Base-by-base conservation (phyloP, 2,329 filamentous ascomycete species). In the Alternaria brassicicola region DNA sequence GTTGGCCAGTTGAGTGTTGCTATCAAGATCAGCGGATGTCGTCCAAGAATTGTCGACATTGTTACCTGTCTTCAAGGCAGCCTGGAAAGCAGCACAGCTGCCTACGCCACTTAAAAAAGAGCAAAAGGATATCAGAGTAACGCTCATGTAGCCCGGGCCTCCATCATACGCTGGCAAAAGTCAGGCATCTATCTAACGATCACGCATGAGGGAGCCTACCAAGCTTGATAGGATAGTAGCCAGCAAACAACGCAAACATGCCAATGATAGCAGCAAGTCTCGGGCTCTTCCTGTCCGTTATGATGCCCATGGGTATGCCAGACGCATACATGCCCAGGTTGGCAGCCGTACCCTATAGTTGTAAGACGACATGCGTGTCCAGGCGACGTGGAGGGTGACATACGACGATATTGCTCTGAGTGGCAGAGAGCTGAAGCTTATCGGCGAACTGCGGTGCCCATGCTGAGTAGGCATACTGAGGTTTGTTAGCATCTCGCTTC, bases 361-460 rank as follows among this genome's bases (percentile, higher is more conserved):
- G 64, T 74, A 70, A 81, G 70, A 77, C 61, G 31, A 61, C 23
- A 17, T 45, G 31, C 8, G 31, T 35, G 7, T 23, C 21, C 41
- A n/a, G 30, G 10, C 35, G 4, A 23, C 23, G 8, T 15, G 43
- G 8, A 47, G 42, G 59, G 10, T 30, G 38, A 72, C 85, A 75
- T 82, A 89, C 93, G 73, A 99, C 93, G 65, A 98, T 79, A 78
- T 99, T 98, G 78, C 88, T 93, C 77, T 97, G 85, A 3, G 94
- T 98, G n/a, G 95, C 90, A 13, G 93, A 93, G 61, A 98, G 86
- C 74, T 90, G 88, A 69, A 99, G 83, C 68, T 86, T 88, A 71
- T 96, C 89, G 48, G 93, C 93, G 74, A 97, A 97, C 79, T 97
- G 93, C 19, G 95, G 95, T 13, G 92, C 93, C 93, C 95, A 99